Conservation (phyloP, 148 eudicot species). For the Vaccinium macrocarpon region DNA sequence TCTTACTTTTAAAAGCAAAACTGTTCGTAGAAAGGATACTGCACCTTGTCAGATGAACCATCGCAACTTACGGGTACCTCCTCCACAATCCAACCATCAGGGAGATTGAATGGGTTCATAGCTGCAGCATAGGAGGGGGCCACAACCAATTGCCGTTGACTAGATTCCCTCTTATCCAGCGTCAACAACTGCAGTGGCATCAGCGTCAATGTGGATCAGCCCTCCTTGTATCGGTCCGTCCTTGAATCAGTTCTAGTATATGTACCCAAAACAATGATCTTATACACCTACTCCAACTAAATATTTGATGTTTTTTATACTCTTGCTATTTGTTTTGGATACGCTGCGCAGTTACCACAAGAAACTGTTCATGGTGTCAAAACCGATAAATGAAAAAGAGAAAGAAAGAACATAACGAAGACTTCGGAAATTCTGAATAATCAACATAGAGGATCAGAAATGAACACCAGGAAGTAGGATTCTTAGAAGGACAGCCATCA, state of each 20-base stretch:
- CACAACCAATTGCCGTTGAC: conserved; percentile 21
- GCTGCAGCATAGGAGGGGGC: conserved; percentile 12
- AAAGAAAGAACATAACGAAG: background rate
- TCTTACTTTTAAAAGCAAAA: background rate
- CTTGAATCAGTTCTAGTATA: background rate
- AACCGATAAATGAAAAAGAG: background rate
- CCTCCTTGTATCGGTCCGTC: background rate
- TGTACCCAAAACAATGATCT: background rate
- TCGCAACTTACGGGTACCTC: conserved; percentile 45
- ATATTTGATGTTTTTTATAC: background rate
- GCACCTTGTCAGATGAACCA: conserved; percentile 48
- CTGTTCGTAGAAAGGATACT: background rate
- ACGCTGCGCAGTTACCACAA: background rate
- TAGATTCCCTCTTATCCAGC: conserved; percentile 23
- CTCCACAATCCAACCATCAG: conserved; percentile 77
- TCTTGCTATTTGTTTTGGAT: background rate
- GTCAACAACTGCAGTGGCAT: conserved; percentile 34
- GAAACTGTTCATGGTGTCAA: background rate
- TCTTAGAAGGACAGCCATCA: background rate
- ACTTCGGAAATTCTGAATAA: background rate
- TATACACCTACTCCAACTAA: background rate
- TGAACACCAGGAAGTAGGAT: background rate
- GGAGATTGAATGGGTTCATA: conserved; percentile 35
- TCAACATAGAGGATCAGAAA: background rate
- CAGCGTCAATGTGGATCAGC: conserved; percentile 13